phyloP scores from a whole-genome alignment of 2,329 filamentous ascomycete species.

The Orbilia javanica region DNA sequence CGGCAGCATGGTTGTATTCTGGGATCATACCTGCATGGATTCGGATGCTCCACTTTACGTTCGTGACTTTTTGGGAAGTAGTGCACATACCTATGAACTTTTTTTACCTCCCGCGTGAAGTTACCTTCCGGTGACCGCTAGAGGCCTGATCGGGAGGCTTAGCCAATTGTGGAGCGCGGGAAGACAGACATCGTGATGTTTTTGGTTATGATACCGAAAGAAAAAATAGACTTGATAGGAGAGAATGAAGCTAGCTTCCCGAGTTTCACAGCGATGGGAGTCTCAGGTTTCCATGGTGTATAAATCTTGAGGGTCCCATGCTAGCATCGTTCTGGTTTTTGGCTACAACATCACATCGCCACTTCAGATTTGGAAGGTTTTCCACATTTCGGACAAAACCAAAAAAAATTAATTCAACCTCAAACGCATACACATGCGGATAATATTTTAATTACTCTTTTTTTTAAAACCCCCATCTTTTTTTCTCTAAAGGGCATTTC shows the following conservation, averaged over 20 bases:
- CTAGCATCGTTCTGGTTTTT: neutral
- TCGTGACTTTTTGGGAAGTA: slow-evolving; percentile 1
- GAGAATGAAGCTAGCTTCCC: neutral
- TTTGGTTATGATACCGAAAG: slow-evolving; percentile 17
- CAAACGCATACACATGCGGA: slow-evolving; percentile 37
- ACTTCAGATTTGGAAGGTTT: slow-evolving; percentile 30
- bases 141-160: slow-evolving; percentile 49
- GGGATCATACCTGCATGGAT: slow-evolving; percentile 24
- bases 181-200: slow-evolving; percentile 37
- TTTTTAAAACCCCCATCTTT: neutral
- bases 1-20: slow-evolving; percentile 46
- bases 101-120: slow-evolving; percentile 47
- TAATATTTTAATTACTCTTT: slow-evolving; percentile 36
- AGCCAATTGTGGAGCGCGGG: slow-evolving; percentile 36
- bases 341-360: slow-evolving; percentile 26
- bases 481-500: slow-evolving; percentile 36
- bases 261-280: slow-evolving; percentile 23
- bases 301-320: slow-evolving; percentile 30
- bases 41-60: slow-evolving; percentile 15
- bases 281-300: slow-evolving; percentile 33
- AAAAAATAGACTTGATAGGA: slow-evolving; percentile 28
- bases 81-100: slow-evolving; percentile 14
- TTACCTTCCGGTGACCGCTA: slow-evolving; percentile 52
- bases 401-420: too few relatives aligned
- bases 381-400: neutral